Conservation (phyloP, 2,329 filamentous ascomycete species). For the Diaporthe sp. region DNA sequence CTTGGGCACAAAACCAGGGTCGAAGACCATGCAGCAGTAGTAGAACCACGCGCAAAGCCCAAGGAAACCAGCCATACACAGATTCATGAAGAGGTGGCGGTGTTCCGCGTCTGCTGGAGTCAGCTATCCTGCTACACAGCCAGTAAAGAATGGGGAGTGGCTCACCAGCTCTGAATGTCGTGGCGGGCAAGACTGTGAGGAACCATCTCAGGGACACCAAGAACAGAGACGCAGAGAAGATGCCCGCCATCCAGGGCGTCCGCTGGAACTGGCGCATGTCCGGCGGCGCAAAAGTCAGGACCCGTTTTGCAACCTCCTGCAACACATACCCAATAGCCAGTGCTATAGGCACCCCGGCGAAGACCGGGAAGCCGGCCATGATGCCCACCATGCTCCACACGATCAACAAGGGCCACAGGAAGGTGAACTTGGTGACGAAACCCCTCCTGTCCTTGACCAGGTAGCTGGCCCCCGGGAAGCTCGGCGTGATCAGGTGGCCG, state of each 20-base stretch:
- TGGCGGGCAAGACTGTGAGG: conserved; percentile 74
- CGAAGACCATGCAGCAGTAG: conserved; percentile 84
- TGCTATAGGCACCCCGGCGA: conserved; percentile 80
- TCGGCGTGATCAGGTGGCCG: conserved; percentile 77
- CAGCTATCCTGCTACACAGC: conserved; percentile 7
- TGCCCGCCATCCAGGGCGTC: conserved; percentile 95
- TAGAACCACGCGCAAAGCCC: conserved; percentile 88
- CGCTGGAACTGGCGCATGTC: conserved; percentile 93
- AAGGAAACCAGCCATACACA: conserved; percentile 78
- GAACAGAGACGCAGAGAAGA: conserved; percentile 90
- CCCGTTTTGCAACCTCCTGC: conserved; percentile 82
- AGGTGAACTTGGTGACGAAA: conserved; percentile 89
- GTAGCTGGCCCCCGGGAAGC: conserved; percentile 80
- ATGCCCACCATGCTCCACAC: conserved; percentile 80
- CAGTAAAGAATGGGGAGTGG: not conserved
- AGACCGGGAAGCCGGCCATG: conserved; percentile 81
- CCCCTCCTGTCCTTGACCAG: conserved; percentile 82
- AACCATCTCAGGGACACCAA: conserved; percentile 84
- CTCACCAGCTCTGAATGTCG: conserved; percentile 67
- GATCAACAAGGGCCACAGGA: conserved; percentile 87
- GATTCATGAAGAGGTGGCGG: conserved; percentile 80
- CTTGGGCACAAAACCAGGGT: conserved; percentile 95
- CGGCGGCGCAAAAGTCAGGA: conserved; percentile 84
- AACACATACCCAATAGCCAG: conserved; percentile 76
- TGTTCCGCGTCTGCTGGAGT: conserved; percentile 70